Evolutionary conservation across 2,329 filamentous ascomycete genomes (phyloP).

Genomic region (Madurella mycetomatis): DNA sequence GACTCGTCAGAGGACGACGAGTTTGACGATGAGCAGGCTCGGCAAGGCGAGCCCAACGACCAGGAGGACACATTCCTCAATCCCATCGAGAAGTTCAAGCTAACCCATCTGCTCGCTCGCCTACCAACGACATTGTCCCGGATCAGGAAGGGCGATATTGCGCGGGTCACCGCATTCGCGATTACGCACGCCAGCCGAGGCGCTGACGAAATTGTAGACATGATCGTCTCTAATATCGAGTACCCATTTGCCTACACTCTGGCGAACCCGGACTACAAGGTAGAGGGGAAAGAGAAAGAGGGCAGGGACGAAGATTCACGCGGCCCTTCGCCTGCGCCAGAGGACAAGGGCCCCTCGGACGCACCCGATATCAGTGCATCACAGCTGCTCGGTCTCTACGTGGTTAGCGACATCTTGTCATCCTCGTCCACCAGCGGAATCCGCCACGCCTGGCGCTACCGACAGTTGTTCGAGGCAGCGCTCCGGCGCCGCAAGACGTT

Average conservation of each 20-base stretch:
- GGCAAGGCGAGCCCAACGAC: constrained; percentile 37
- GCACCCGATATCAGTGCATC: constrained; percentile 62
- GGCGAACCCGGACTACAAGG: constrained; percentile 57
- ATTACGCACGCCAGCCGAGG: constrained; percentile 81
- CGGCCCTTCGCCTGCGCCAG: constrained; percentile 35
- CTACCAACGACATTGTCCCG: constrained; percentile 71
- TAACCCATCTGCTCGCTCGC: constrained; percentile 77
- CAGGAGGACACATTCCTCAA: constrained; percentile 65
- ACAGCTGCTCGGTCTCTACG: constrained; percentile 75
- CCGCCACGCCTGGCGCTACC: constrained; percentile 81
- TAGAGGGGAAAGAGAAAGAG: constrained; percentile 37
- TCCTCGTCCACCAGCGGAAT: constrained; percentile 72
- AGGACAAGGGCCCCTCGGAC: constrained; percentile 30
- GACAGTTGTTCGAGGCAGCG: constrained; percentile 71
- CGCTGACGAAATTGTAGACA: constrained; percentile 84
- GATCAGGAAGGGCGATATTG: constrained; percentile 79
- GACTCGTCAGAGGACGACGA: constrained; percentile 83
- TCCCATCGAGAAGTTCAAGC: constrained; percentile 76
- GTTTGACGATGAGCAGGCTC: constrained; percentile 53
- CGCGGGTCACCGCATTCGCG: constrained; percentile 80
- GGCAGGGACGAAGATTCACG: constrained; percentile 34
- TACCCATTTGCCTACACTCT: constrained; percentile 69
- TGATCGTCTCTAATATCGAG: constrained; percentile 78
- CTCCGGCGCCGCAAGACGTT: constrained; percentile 67
- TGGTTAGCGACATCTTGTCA: constrained; percentile 72